phyloP scores from a whole-genome alignment of 345 rosid genomes.

The Aquilaria sinensis region DNA sequence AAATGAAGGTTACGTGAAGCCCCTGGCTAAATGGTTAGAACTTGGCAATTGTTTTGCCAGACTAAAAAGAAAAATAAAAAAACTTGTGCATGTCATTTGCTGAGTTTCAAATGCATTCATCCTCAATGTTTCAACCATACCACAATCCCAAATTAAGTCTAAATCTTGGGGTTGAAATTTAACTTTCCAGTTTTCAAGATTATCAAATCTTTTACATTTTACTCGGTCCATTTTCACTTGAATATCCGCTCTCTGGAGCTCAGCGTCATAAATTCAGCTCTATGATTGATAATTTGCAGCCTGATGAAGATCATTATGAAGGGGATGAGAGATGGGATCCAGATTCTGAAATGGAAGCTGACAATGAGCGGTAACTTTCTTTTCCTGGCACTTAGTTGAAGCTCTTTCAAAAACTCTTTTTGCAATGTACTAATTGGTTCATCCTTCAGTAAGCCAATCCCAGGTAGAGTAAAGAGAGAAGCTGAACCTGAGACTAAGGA shows the following conservation, averaged over 20 bases:
- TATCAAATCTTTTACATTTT: no score
- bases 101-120: no score
- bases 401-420: background rate
- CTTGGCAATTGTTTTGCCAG: no score
- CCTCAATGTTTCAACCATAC: no score
- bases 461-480: slow-evolving; percentile 17
- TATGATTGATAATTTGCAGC: slow-evolving; percentile 32
- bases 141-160: no score
- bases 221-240: no score
- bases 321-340: slow-evolving; percentile 61
- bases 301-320: slow-evolving; percentile 59
- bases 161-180: no score
- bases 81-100: no score
- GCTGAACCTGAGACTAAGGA: slow-evolving; percentile 9
- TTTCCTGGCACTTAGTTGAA: background rate
- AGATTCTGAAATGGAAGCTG: slow-evolving; percentile 62
- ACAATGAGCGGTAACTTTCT: slow-evolving; percentile 47
- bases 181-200: no score
- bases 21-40: no score
- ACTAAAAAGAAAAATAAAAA: no score
- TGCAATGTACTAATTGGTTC: background rate
- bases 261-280: background rate
- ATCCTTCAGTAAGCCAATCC: slow-evolving; percentile 10
- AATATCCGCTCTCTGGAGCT: background rate
- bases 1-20: no score